Base-by-base conservation (phyloP, 2,329 filamentous ascomycete species). In the Fusarium metavorans region DNA sequence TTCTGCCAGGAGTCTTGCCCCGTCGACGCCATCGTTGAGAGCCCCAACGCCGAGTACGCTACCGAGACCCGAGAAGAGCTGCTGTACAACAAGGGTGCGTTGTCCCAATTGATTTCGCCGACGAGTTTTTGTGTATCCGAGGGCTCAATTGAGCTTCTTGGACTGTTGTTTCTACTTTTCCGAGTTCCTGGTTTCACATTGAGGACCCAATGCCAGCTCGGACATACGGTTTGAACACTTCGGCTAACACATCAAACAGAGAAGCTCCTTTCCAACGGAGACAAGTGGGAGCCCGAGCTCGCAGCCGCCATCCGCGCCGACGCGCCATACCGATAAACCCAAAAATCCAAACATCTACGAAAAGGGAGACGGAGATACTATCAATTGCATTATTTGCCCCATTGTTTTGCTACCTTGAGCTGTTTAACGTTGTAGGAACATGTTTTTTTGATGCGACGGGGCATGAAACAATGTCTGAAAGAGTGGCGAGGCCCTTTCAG, bases 1-100 rank as follows among this genome's bases (percentile, higher is more conserved):
- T 97, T 97, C 88, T 98, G 97, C 91, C 96, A 98, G 88, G 97
- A 99, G 88, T 97, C 94, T 76, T 99, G 97, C 87, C 97, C 97
- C 52, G 97, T 99, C 65, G 97, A 99, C 86, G 97, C 97, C 70
- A 99, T 90, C 77, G 89, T 91, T 66, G 89, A 91, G 84, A 89
- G 87, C 58, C 89, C 89, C 76, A 91, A 91, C 78, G 88, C 89
- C 78, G 89, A 91, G 82, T 91, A 91, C 78, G 86, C 89, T 48
- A 91, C 89, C 43, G 89, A 91, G 86, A 91, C 89, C 74, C 92
- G 96, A 82, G 96, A 99, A 85, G 96, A 98, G 88, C 87, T 98
- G 80, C 85, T 98, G 80, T 98, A 98, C 89, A 98, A 98, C 88
- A 98, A 98, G 90, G 90, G 86, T 88, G 74, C 16, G 84, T 83